A percentile compares a stretch with the other conserved stretches of the same genome.
Conservation (phyloP, 805 yeast species). For the Naumovozyma dairenensis region DNA sequence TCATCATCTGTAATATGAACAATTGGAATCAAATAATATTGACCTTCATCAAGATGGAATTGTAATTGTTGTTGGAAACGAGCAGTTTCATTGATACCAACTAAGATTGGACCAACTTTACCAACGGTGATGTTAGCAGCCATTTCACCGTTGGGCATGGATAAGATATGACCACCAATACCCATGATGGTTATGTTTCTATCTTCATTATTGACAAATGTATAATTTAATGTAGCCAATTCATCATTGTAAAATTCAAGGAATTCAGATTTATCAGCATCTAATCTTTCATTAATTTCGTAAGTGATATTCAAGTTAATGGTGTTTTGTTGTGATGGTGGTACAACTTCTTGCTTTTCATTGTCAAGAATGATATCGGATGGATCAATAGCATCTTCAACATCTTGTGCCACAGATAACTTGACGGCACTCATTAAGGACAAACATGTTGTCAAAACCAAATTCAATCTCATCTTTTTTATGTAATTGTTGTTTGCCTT, state of each 20-base stretch:
- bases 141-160: constrained; percentile 42
- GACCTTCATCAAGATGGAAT: constrained; percentile 46
- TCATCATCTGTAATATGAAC: constrained; percentile 33
- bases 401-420: too few species aligned
- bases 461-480: too few species aligned
- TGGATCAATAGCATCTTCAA: constrained; percentile 1
- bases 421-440: too few species aligned
- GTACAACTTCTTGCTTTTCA: constrained; percentile 1
- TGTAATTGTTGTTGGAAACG: constrained; percentile 50
- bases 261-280: constrained; percentile 31
- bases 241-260: constrained; percentile 44
- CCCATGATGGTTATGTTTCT: constrained; percentile 47
- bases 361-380: neutral
- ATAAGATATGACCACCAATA: constrained; percentile 55
- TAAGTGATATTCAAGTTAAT: constrained; percentile 41
- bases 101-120: constrained; percentile 48
- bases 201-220: constrained; percentile 45
- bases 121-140: constrained; percentile 56
- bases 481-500: too few species aligned
- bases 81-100: constrained; percentile 40
- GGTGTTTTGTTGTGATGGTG: constrained; percentile 4
- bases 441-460: too few species aligned
- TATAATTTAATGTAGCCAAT: constrained; percentile 40
- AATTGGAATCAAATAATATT: constrained; percentile 51
- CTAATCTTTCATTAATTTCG: constrained; percentile 37